Conservation (phyloP, 306 rosid species). For the Gastrolobium villosum region DNA sequence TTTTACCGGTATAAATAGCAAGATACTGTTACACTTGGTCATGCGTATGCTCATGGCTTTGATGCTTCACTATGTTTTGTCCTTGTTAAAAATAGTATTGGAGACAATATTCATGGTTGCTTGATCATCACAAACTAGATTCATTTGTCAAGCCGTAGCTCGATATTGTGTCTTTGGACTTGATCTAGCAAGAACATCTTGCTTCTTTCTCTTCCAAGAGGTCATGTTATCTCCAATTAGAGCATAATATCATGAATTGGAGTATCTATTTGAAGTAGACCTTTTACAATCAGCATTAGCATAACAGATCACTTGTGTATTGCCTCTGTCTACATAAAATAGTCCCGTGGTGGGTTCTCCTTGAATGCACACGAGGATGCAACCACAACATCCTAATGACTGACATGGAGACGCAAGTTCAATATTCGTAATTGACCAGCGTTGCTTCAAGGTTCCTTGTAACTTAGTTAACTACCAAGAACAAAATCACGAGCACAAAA, state of each 20-base stretch:
- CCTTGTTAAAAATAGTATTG: background rate
- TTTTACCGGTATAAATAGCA: slow-evolving; percentile 1
- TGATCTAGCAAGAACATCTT: background rate
- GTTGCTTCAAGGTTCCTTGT: slow-evolving; percentile 15
- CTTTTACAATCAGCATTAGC: slow-evolving; percentile 3
- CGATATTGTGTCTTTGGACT: background rate
- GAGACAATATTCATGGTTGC: background rate
- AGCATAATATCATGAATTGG: background rate
- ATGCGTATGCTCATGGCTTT: background rate
- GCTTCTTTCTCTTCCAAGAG: slow-evolving; percentile 2
- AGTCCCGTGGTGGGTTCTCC: background rate
- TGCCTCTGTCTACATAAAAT: slow-evolving; percentile 13
- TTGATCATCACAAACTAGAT: background rate
- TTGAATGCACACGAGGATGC: slow-evolving; percentile 13
- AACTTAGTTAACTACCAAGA: background rate
- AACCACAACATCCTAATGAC: slow-evolving; percentile 7
- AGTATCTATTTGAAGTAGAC: slow-evolving; percentile 10
- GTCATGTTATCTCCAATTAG: slow-evolving; percentile 8
- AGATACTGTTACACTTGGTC: slow-evolving; percentile 12
- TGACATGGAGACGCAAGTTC: background rate
- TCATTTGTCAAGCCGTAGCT: background rate
- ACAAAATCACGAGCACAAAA: slow-evolving; percentile 3
- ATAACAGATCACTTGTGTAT: background rate
- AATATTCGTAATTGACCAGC: background rate
- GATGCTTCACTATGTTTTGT: background rate